A percentile compares a stretch with the other conserved stretches of the same genome.
phyloP scores from a whole-genome alignment of 768 basidiomycete species.

The Tylopilus vinaceipallidus region DNA sequence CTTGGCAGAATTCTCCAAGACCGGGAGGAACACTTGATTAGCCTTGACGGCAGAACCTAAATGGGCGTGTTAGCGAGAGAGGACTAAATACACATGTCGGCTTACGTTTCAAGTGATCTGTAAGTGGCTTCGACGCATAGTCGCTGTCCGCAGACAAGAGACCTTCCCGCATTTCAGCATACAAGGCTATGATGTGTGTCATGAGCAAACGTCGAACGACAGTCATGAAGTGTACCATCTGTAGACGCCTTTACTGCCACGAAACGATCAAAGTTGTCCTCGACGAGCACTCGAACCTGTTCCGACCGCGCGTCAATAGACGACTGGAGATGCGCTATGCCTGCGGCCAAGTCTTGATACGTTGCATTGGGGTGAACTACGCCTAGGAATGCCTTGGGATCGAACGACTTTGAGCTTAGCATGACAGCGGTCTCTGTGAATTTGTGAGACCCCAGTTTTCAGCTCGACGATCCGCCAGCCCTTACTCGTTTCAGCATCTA shows the following conservation, averaged over 20 bases:
- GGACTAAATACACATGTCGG: background rate
- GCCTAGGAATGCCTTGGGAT: slow-evolving; percentile 91
- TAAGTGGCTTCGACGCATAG: slow-evolving; percentile 77
- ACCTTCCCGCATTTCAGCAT: slow-evolving; percentile 91
- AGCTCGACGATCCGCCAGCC: slow-evolving; percentile 11
- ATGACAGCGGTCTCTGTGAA: slow-evolving; percentile 71
- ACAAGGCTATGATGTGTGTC: slow-evolving; percentile 62
- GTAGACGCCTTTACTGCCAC: slow-evolving; percentile 96
- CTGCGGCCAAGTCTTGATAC: slow-evolving; percentile 83
- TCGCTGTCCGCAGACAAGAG: slow-evolving; percentile 74
- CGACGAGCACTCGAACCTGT: slow-evolving; percentile 92
- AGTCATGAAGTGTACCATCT: slow-evolving; percentile 60
- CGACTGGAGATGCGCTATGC: slow-evolving; percentile 67
- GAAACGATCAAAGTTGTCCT: slow-evolving; percentile 97
- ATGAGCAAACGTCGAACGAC: slow-evolving; percentile 1
- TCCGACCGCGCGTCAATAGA: slow-evolving; percentile 90
- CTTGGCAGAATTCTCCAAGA: slow-evolving; percentile 93
- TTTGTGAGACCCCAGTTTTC: slow-evolving; percentile 7
- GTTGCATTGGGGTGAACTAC: slow-evolving; percentile 92
- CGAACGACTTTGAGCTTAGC: slow-evolving; percentile 91
- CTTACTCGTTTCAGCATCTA: slow-evolving; percentile 77
- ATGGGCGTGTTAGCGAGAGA: background rate
- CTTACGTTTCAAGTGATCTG: slow-evolving; percentile 84
- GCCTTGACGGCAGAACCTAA: slow-evolving; percentile 90
- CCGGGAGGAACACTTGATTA: slow-evolving; percentile 93